Evolutionary conservation across 805 yeast species (phyloP), one percentile per base, ranked within the genome.

Genomic region (Yarrowia keelungensis): DNA sequence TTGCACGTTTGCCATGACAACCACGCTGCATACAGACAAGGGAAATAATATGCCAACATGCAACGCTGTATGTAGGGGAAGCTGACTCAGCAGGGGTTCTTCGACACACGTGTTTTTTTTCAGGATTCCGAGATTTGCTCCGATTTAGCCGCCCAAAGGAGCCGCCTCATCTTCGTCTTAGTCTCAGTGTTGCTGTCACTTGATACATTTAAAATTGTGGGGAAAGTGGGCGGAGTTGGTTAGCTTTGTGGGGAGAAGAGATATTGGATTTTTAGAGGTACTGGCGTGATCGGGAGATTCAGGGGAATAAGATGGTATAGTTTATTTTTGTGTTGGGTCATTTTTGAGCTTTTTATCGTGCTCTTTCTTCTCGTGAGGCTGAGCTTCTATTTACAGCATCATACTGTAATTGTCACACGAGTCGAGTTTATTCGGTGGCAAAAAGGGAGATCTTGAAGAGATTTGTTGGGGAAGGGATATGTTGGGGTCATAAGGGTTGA

Each of bases 361-460:
- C n/a, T 5, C 4, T 14, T 2, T 5, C 3, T 8, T 5, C 3
- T 5, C 50, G 36, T 8, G 32, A 47, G 51, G 51, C 51, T 47
- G 51, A 47, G 51, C 51, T 26, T 49, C 38, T 49, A 47, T 26
- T 22, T 16, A 8, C 22, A 16, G 35, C 32, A 26, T 26, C 32
- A 26, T 26, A 47, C 16, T 10, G 32, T 26, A 26, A 26, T 26
- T 8, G 38, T 49, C 53, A 49, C 38, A 47, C 51, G 51, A 47
- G 51, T 26, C 47, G 8, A 32, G 35, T 49, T 49, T 26, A 49
- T 49, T 49, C 53, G 53, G 53, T 49, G 53, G 53, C 53, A 32
- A 38, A 38, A 19, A 19, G 19, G 19, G 19, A 19, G 19, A 19
- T 19, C 19, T 38, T 2, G 7, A 26, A 5, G 32, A 26, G 32